These are phyloP conservation scores for Claviceps arundinis DNA, from an alignment of 2,329 filamentous ascomycete genomes.

Conservation along the genomic window DNA sequence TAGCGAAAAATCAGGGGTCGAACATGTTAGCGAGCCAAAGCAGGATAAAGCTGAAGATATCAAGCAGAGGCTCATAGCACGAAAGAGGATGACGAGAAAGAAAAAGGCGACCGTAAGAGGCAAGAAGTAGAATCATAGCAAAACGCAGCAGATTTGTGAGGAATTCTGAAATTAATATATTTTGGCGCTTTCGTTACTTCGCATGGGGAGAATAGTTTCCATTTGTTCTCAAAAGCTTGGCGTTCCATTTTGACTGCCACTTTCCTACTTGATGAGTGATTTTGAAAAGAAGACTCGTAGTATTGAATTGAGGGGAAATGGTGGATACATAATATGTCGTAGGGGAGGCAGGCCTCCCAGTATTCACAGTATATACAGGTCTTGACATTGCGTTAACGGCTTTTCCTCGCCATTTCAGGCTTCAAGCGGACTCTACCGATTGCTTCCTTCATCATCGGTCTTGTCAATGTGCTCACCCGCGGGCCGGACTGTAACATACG, in stretches of 20 bases:
- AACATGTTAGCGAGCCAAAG: conserved; percentile 12
- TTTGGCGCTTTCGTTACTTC: neutral
- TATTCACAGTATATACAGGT: neutral
- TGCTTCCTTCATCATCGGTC: neutral
- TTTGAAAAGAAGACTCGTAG: neutral
- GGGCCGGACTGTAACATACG: conserved; percentile 20
- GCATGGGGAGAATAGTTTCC: neutral
- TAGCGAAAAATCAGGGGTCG: conserved; percentile 16
- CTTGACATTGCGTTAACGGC: conserved; percentile 17
- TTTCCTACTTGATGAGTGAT: neutral
- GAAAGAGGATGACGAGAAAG: conserved; percentile 69
- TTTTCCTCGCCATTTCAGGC: conserved; percentile 12
- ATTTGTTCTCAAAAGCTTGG: neutral
- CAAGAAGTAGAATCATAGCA: neutral
- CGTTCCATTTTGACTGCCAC: neutral
- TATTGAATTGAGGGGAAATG: neutral
- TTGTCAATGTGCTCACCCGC: conserved; percentile 12
- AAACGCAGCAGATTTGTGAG: neutral
- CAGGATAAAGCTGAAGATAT: conserved; percentile 26
- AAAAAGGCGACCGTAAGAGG: conserved; percentile 38
- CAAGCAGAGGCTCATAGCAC: conserved; percentile 67
- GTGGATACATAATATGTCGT: neutral
- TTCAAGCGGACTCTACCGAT: neutral
- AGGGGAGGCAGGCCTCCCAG: neutral
- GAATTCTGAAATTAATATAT: neutral